These are phyloP conservation scores for Salvia rosmarinus DNA, from an alignment of 257 asterid genomes.

Conservation along the genomic window DNA sequence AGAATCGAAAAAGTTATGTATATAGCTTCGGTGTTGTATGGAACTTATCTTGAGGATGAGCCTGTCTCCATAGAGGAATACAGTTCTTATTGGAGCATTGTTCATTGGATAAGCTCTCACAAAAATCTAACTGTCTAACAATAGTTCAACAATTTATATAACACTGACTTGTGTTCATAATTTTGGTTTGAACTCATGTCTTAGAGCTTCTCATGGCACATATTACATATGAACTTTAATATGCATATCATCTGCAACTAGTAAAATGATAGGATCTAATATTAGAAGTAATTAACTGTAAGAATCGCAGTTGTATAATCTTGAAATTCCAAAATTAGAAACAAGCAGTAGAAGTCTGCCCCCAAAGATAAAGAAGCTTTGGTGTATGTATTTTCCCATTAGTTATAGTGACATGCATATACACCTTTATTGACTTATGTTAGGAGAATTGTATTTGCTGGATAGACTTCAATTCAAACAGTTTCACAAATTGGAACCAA, in stretches of 20 bases:
- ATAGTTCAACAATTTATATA: not conserved
- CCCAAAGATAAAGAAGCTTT: not conserved
- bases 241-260: constrained; percentile 11
- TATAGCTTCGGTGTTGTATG: constrained; percentile 96
- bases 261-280: not conserved
- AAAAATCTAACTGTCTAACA: not conserved
- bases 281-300: not conserved
- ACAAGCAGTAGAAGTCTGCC: not conserved
- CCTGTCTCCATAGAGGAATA: constrained; percentile 77
- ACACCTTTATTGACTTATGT: too few species aligned
- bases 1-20: constrained; percentile 74
- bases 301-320: not conserved
- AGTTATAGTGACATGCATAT: not conserved
- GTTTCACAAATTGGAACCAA: not conserved
- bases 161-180: not conserved
- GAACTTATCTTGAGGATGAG: constrained; percentile 88
- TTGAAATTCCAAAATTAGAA: not conserved
- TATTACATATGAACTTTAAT: not conserved
- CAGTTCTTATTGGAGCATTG: constrained; percentile 93
- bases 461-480: constrained; percentile 5
- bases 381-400: not conserved
- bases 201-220: not conserved
- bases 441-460: not conserved
- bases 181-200: not conserved
- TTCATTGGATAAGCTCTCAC: constrained; percentile 82